phyloP scores from a whole-genome alignment of 169 alveolate species.

The Babesia caballi region DNA sequence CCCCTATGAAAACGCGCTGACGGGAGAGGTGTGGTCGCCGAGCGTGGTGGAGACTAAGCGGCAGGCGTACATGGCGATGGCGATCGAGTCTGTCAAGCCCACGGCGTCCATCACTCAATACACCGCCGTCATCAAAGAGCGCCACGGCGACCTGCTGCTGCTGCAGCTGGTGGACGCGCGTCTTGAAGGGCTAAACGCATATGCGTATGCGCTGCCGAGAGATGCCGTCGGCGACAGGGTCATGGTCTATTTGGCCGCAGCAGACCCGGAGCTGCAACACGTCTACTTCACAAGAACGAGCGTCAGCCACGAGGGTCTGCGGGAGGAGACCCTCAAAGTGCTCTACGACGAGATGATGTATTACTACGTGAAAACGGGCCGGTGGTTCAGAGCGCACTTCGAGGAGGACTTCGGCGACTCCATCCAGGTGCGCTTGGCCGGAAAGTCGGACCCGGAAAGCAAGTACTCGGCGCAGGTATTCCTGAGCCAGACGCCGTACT shows the following conservation, averaged over 20 bases:
- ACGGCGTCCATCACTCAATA: conserved; percentile 1
- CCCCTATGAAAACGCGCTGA: conserved; percentile 1
- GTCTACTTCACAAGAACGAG: conserved; percentile 28
- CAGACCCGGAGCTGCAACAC: conserved; percentile 54
- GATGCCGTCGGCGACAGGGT: conserved; percentile 44
- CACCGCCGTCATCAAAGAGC: conserved; percentile 49
- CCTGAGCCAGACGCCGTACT: conserved; percentile 48
- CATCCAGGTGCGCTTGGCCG: conserved; percentile 30
- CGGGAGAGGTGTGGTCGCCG: conserved; percentile 56
- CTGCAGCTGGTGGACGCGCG: conserved; percentile 24
- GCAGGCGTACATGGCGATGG: conserved; percentile 42
- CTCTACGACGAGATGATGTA: conserved; percentile 36
- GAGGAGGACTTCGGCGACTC: conserved; percentile 15
- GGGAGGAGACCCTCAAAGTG: conserved; percentile 32
- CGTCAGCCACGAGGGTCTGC: not conserved
- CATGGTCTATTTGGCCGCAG: conserved; percentile 59
- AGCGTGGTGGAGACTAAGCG: conserved; percentile 50
- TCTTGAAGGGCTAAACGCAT: conserved; percentile 53
- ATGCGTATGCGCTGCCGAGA: conserved; percentile 18
- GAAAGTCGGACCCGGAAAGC: conserved; percentile 7
- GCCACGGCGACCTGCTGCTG: conserved; percentile 16
- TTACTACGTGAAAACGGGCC: conserved; percentile 40
- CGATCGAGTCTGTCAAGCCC: conserved; percentile 38
- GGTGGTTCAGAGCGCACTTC: conserved; percentile 55
- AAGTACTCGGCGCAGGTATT: conserved; percentile 23